A percentile compares a stretch with the other conserved stretches of the same genome.
These are phyloP conservation scores for Rhodotorula kratochvilovae DNA, from an alignment of 768 basidiomycete genomes.

Conservation along the genomic window DNA sequence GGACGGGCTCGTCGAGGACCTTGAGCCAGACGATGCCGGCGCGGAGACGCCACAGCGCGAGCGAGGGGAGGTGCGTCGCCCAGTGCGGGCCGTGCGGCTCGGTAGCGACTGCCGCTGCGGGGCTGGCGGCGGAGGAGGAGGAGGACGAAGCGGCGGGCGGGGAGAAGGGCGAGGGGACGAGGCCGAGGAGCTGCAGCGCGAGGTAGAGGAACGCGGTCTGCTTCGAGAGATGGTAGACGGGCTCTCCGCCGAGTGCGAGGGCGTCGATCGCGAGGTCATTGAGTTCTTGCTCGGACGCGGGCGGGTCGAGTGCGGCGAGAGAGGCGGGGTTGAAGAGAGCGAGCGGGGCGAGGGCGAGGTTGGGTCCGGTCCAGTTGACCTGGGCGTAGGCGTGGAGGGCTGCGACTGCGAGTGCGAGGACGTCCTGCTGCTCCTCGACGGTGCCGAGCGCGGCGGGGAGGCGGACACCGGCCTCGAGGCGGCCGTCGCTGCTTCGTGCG, in stretches of 20 bases:
- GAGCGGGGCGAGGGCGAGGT: conserved; percentile 58
- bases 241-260: conserved; percentile 82
- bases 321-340: too few relatives aligned
- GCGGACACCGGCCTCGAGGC: background rate
- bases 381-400: conserved; percentile 87
- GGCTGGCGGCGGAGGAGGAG: background rate
- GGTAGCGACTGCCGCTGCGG: conserved; percentile 2
- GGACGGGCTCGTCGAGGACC: conserved; percentile 77
- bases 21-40: conserved; percentile 45
- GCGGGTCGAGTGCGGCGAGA: conserved; percentile 32
- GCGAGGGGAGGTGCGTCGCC: background rate
- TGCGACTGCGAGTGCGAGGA: conserved; percentile 65
- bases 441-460: background rate
- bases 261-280: conserved; percentile 66
- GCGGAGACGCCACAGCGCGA: conserved; percentile 61
- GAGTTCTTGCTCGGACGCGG: conserved; percentile 47
- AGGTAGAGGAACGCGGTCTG: conserved; percentile 67
- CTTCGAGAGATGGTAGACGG: conserved; percentile 83
- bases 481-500: background rate
- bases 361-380: conserved; percentile 92
- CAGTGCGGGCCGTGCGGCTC: background rate
- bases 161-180: conserved; percentile 41
- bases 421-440: conserved; percentile 6
- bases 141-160: background rate
- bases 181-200: conserved; percentile 64